phyloP scores from a whole-genome alignment of 441 rosid species.

The Lepidium campestre region DNA sequence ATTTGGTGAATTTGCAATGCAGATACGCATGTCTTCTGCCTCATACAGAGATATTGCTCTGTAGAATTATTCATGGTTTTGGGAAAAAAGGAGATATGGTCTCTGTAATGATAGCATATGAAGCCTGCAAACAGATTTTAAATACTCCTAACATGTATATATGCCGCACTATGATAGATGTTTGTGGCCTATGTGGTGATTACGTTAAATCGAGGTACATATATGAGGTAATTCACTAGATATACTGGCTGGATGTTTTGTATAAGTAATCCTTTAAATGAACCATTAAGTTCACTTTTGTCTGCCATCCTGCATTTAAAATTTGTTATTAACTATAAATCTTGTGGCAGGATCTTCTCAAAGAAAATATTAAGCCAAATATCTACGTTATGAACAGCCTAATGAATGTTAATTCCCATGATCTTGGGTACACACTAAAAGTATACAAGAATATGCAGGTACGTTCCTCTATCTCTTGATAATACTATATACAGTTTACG shows the following conservation, averaged over 20 bases:
- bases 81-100: conserved; percentile 72
- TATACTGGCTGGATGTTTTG: conserved; percentile 4
- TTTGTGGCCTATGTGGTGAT: conserved; percentile 73
- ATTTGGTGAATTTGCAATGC: conserved; percentile 29
- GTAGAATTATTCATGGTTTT: conserved; percentile 60
- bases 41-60: conserved; percentile 58
- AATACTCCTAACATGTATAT: conserved; percentile 65
- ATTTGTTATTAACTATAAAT: conserved; percentile 1
- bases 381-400: conserved; percentile 81
- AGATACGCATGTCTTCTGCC: conserved; percentile 71
- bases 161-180: conserved; percentile 73
- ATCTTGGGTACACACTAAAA: conserved; percentile 58
- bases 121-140: conserved; percentile 50
- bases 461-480: conserved; percentile 27
- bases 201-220: conserved; percentile 70
- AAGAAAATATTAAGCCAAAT: conserved; percentile 59
- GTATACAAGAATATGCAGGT: conserved; percentile 77
- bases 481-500: background rate
- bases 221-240: conserved; percentile 56
- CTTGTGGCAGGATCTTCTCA: conserved; percentile 64
- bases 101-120: conserved; percentile 70
- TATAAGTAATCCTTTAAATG: background rate
- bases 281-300: conserved; percentile 5
- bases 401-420: conserved; percentile 90
- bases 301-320: background rate